Evolutionary conservation across 306 rosid species (phyloP), one percentile per base, ranked within the genome.

Genomic region (Gleditsia sinensis): DNA sequence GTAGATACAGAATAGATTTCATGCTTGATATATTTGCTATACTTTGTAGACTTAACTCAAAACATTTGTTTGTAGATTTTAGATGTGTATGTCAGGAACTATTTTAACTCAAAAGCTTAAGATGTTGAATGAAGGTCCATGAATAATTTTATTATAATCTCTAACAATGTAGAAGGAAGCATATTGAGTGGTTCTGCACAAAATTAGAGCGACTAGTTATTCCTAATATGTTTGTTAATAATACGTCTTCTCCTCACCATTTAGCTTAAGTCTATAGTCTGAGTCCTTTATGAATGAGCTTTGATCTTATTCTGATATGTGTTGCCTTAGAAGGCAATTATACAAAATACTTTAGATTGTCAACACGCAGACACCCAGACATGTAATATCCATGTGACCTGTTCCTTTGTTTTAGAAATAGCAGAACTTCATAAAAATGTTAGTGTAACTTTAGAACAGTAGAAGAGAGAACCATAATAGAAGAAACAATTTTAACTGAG

Each of bases 1-100:
- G 70, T 46, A 43, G 74, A 17, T 45, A 45, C 48, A 65, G 33
- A 60, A 77, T 16, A 45, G 3, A 60, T n/a, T 69, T 51, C 39
- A 24, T 14, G 53, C 75, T 17, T 39, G 54, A 42, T 4, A 23
- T 57, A 54, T 30, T 55, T 71, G 53, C 24, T 14, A 3, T 8
- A 17, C n/a, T 54, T 28, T 19, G 10, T 43, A 17, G 25, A 24
- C 40, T 21, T 32, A 0, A 20, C 6, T 37, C 51, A 39, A 63
- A 16, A n/a, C 9, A 25, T 43, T 16, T 25, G 12, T 46, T 27
- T 1, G 25, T 24, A 14, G 12, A 6, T 66, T 9, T 14, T 25
- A 14, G 1, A 66, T 27, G n/a, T n/a, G n/a, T n/a, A n/a, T n/a
- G n/a, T n/a, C n/a, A n/a, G n/a, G n/a, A n/a, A n/a, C n/a, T n/a